A percentile compares a stretch with the other conserved stretches of the same genome.
phyloP scores from a whole-genome alignment of 1,284 basidiomycete genomes.

The Polyporus tsugae region DNA sequence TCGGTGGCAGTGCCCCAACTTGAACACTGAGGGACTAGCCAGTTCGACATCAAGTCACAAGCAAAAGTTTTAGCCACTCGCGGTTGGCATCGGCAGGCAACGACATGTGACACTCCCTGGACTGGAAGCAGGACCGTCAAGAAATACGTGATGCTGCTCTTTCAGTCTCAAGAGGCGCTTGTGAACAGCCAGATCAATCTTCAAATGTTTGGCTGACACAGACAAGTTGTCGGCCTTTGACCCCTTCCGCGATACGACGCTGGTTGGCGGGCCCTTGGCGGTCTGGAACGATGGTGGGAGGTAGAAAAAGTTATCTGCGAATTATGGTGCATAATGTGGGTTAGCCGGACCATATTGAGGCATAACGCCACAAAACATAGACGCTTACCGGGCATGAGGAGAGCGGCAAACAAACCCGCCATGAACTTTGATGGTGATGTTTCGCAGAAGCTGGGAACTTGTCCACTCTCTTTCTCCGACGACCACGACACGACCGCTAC shows the following conservation, averaged over 20 bases:
- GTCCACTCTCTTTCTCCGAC: constrained; percentile 31
- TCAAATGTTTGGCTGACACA: background rate
- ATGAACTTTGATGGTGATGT: constrained; percentile 35
- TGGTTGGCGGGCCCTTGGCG: too few relatives aligned
- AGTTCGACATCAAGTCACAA: background rate
- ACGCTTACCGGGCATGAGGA: constrained; percentile 23
- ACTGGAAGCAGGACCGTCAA: background rate
- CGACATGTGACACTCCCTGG: background rate
- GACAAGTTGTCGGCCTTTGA: background rate
- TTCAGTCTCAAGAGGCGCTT: background rate
- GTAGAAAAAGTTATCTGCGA: background rate
- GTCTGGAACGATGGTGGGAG: background rate
- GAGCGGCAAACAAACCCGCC: constrained; percentile 31
- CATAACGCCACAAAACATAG: constrained; percentile 19
- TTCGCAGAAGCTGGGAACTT: constrained; percentile 33
- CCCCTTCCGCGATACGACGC: background rate
- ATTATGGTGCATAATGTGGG: background rate
- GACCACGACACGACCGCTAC: constrained; percentile 36
- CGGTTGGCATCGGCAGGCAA: background rate
- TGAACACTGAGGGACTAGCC: background rate
- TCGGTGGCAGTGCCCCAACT: background rate
- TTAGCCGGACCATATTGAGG: constrained; percentile 12
- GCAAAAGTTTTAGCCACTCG: background rate
- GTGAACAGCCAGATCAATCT: background rate
- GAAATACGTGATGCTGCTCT: background rate